A percentile compares a stretch with the other conserved stretches of the same genome.
These are phyloP conservation scores for Decorospora gaudefroyi DNA, from an alignment of 2,329 filamentous ascomycete species.

Conservation along the genomic window DNA sequence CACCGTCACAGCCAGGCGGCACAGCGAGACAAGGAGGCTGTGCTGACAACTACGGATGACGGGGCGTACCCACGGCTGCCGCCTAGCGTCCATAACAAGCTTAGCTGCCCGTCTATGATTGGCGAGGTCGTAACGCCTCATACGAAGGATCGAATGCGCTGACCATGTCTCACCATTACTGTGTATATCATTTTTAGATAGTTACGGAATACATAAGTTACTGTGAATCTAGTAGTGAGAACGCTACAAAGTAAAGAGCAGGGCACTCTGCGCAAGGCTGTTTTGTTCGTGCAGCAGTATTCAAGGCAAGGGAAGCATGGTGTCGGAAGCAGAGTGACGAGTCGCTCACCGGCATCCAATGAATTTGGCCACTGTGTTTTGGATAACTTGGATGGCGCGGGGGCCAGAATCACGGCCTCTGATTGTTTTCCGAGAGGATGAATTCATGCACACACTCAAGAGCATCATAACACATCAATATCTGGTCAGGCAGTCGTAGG, in stretches of 20 bases:
- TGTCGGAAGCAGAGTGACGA: constrained; percentile 7
- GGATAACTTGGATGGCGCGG: background rate
- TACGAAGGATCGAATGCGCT: background rate
- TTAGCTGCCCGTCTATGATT: constrained; percentile 26
- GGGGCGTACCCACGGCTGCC: constrained; percentile 24
- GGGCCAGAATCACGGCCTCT: background rate
- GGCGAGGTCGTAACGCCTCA: constrained; percentile 13
- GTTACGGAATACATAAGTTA: too few species aligned
- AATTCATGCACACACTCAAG: background rate
- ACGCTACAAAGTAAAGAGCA: too few species aligned
- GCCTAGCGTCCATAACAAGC: constrained; percentile 8
- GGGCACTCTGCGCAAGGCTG: too few species aligned
- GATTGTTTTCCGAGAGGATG: background rate
- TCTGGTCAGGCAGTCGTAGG: background rate
- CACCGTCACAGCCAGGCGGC: constrained; percentile 18
- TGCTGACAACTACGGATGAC: constrained; percentile 19
- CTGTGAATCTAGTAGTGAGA: too few species aligned
- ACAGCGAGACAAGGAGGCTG: constrained; percentile 16
- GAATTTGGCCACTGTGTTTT: constrained; percentile 1
- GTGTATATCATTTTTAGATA: background rate
- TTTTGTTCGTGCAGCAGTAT: too few species aligned
- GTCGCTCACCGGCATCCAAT: constrained; percentile 4
- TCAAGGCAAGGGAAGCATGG: constrained; percentile 7
- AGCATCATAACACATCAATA: background rate
- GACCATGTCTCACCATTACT: background rate